These are phyloP conservation scores for Takashimella tepidaria DNA, from an alignment of 1,284 basidiomycete genomes.

Conservation along the genomic window DNA sequence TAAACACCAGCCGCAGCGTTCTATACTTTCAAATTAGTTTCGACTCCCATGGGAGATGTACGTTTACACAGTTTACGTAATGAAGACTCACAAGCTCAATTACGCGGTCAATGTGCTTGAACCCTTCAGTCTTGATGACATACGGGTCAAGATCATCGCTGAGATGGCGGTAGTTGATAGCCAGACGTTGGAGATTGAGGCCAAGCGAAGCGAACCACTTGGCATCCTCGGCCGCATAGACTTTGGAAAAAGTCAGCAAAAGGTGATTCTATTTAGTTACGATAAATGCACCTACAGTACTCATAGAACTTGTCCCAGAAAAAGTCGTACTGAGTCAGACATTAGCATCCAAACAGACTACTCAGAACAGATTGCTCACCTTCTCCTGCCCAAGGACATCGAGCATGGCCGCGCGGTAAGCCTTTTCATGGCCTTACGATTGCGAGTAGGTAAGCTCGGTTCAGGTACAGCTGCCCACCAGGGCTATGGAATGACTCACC, in stretches of 20 bases:
- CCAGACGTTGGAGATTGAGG: slow-evolving; percentile 56
- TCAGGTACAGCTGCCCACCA: no score
- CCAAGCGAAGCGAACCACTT: slow-evolving; percentile 57
- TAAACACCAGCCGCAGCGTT: slow-evolving; percentile 41
- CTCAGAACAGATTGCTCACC: no score
- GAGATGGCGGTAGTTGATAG: slow-evolving; percentile 45
- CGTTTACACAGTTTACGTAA: no score
- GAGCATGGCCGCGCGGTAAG: slow-evolving; percentile 64
- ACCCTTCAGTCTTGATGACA: slow-evolving; percentile 40
- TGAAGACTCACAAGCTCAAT: no score
- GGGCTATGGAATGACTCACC: no score
- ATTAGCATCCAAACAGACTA: no score
- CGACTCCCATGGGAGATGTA: no score
- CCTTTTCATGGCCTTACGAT: slow-evolving; percentile 52
- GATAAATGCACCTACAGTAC: background rate
- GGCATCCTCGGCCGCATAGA: slow-evolving; percentile 51
- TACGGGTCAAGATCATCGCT: slow-evolving; percentile 42
- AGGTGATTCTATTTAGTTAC: background rate
- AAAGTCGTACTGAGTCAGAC: slow-evolving; percentile 62
- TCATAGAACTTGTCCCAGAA: slow-evolving; percentile 60
- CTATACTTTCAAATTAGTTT: slow-evolving; percentile 19
- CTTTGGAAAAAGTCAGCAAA: background rate
- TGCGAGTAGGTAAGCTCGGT: no score
- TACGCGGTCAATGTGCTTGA: slow-evolving; percentile 44
- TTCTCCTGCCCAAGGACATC: slow-evolving; percentile 62